phyloP scores from a whole-genome alignment of 208 protist genomes.

The Porcisia deanei region DNA sequence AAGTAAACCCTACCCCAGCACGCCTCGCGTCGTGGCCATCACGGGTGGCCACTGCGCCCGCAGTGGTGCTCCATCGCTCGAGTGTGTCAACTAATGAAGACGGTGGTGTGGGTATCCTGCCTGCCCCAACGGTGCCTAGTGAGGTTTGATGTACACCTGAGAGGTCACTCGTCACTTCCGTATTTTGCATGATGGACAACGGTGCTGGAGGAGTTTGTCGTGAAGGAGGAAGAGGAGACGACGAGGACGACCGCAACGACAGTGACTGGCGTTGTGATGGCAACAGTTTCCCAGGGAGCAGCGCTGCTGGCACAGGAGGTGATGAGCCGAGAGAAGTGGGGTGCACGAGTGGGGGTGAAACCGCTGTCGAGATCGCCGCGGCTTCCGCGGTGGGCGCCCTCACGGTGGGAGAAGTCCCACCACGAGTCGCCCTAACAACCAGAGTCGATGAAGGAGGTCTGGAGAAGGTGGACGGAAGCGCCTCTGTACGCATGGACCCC shows the following conservation, averaged over 20 bases:
- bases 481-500: background rate
- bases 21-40: background rate
- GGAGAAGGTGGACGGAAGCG: background rate
- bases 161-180: background rate
- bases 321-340: background rate
- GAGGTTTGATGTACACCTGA: too few relatives aligned
- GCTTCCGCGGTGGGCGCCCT: background rate
- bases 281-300: background rate
- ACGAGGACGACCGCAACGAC: background rate
- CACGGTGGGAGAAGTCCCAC: background rate
- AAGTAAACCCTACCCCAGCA: background rate
- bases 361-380: background rate
- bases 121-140: too few relatives aligned
- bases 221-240: background rate
- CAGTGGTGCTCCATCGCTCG: too few relatives aligned
- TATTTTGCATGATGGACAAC: slow-evolving; percentile 1
- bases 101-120: too few relatives aligned
- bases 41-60: background rate
- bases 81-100: too few relatives aligned
- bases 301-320: background rate
- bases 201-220: background rate
- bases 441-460: background rate
- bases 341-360: background rate
- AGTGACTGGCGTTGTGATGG: background rate
- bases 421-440: background rate